phyloP scores from a whole-genome alignment of 2,329 filamentous ascomycete genomes.

The Podosphaera aphanis region DNA sequence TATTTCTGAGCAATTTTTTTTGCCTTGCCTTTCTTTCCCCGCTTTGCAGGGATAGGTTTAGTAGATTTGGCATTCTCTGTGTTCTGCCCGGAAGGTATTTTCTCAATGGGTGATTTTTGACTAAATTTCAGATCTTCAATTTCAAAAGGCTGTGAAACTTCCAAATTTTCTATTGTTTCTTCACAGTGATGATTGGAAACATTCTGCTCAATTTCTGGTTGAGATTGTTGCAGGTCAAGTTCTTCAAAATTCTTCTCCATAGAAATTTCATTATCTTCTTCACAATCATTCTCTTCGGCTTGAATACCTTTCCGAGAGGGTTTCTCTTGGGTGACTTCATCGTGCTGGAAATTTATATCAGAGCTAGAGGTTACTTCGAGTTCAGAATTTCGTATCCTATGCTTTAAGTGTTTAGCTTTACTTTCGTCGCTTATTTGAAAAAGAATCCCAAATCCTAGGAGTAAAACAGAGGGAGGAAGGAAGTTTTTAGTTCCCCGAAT shows the following conservation, averaged over 20 bases:
- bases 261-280: slow-evolving; percentile 12
- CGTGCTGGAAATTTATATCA: neutral
- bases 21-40: slow-evolving; percentile 59
- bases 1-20: slow-evolving; percentile 83
- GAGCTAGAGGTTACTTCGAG: neutral
- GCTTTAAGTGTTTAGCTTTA: slow-evolving; percentile 55
- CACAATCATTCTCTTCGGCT: slow-evolving; percentile 6
- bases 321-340: neutral
- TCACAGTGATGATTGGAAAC: neutral
- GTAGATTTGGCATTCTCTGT: neutral
- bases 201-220: neutral
- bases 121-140: neutral
- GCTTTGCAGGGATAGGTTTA: slow-evolving; percentile 28
- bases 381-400: slow-evolving; percentile 28
- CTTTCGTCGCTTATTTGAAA: slow-evolving; percentile 81
- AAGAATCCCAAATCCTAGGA: slow-evolving; percentile 69
- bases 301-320: neutral
- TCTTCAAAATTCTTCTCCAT: slow-evolving; percentile 11
- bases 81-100: neutral
- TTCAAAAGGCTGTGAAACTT: neutral
- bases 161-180: neutral
- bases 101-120: neutral
- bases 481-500: slow-evolving; percentile 77
- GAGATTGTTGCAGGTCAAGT: neutral
- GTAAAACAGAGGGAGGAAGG: slow-evolving; percentile 62